These are phyloP conservation scores for Candida sonorensis DNA, from an alignment of 805 yeast genomes.

Conservation along the genomic window DNA sequence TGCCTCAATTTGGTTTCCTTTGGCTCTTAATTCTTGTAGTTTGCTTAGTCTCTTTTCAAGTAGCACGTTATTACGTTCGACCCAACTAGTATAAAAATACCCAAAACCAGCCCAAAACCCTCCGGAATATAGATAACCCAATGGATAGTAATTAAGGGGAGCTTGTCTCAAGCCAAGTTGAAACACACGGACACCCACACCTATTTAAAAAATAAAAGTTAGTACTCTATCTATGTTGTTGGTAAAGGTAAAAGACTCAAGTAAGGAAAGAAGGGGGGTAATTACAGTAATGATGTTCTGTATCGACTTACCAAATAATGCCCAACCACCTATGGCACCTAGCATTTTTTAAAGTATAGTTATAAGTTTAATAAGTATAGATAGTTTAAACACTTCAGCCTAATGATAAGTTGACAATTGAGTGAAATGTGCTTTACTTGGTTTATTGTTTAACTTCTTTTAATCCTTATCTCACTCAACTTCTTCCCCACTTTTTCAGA, in stretches of 20 bases:
- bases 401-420: no score
- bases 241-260: background rate
- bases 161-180: slow-evolving; percentile 38
- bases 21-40: slow-evolving; percentile 31
- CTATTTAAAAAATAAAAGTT: slow-evolving; percentile 12
- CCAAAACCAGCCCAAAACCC: slow-evolving; percentile 38
- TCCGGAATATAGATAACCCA: slow-evolving; percentile 38
- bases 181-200: slow-evolving; percentile 36
- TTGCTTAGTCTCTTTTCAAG: slow-evolving; percentile 31
- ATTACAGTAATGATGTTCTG: no score
- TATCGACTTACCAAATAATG: slow-evolving; percentile 28
- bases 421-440: no score
- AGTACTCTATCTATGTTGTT: background rate
- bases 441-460: no score
- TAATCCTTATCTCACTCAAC: no score
- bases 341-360: no score
- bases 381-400: no score
- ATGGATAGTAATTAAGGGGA: slow-evolving; percentile 30
- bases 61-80: slow-evolving; percentile 31
- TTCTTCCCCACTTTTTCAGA: slow-evolving; percentile 3
- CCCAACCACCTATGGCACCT: slow-evolving; percentile 29
- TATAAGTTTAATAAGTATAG: no score
- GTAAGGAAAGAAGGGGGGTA: no score
- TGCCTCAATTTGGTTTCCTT: slow-evolving; percentile 8
- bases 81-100: slow-evolving; percentile 31